Evolutionary conservation across 805 yeast genomes (phyloP), one percentile per base, ranked within the genome.

Genomic region (Metschnikowia lochheadii): DNA sequence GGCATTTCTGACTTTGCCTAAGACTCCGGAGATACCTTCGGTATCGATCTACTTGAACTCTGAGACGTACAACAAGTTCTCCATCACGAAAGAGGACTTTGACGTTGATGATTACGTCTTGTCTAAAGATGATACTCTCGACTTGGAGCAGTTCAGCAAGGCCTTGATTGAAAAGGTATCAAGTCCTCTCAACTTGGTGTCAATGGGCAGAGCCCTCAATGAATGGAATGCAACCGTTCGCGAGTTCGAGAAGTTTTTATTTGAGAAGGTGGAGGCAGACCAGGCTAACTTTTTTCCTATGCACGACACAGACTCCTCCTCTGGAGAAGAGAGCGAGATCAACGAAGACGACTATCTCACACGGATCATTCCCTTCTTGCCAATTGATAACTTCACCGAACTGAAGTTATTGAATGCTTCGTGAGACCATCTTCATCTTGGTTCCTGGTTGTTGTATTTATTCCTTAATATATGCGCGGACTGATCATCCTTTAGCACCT

Each of bases 181-280:
- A 13, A 38, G 31, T 6, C 50, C 48, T 8, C 39, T 48, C n/a
- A 49, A 48, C 6, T 45, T 51, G 32, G 21, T 38, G 14, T 40
- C 49, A 4, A 57, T 78, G 33, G 84, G 83, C 10, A 73, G 75
- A 49, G 68, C 80, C 7, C 57, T 82, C 46, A 78, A 75, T 56
- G 87, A 81, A 56, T 78, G 83, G 77, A 75, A 76, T 49, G 32
- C 50, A 3, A 63, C 70, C 39, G 76, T 79, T 20, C 69, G 70
- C 13, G 83, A 79, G 56, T 77, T 77, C 59, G 79, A 76, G 55
- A 48, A 52, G 5, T 79, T 70, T 51, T 61, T 76, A 51, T 60
- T 59, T 47, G 58, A 57, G 6, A 62, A 67, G 44, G 65, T 58
- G 29, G 61, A 58, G 45, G 50, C 57, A 2, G 59, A 56, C 49